phyloP scores from a whole-genome alignment of 495 filamentous ascomycete species.

The Hapsidospora chrysogenum region DNA sequence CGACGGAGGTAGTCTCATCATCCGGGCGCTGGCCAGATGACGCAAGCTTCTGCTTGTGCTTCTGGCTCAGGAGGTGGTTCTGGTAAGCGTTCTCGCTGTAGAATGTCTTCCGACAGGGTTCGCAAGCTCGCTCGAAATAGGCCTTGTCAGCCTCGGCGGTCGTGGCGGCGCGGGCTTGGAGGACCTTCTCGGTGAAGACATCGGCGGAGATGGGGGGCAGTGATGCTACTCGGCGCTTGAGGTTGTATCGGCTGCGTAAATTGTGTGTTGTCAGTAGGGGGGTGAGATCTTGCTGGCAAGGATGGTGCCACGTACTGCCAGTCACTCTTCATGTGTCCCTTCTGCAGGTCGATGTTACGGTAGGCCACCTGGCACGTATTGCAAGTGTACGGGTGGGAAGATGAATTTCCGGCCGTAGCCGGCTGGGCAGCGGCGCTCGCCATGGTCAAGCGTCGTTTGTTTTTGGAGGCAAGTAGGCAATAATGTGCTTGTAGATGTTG shows the following conservation, averaged over 20 bases:
- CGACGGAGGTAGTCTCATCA: constrained; percentile 68
- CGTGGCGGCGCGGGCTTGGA: constrained; percentile 75
- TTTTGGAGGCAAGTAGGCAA: no score
- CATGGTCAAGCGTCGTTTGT: no score
- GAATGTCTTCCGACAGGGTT: constrained; percentile 77
- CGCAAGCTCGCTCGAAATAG: constrained; percentile 69
- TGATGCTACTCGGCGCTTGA: constrained; percentile 86
- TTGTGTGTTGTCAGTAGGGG: not conserved
- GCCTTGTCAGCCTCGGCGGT: constrained; percentile 76
- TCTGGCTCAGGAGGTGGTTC: constrained; percentile 84
- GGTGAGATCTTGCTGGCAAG: no score
- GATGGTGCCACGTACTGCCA: constrained; percentile 80
- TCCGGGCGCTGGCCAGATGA: constrained; percentile 18
- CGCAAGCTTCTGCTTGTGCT: constrained; percentile 58
- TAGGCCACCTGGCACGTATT: constrained; percentile 97
- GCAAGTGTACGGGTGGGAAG: constrained; percentile 83
- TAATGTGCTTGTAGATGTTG: no score
- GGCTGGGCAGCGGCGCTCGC: constrained; percentile 23
- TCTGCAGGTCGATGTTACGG: constrained; percentile 80
- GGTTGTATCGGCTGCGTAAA: constrained; percentile 70
- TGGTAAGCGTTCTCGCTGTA: constrained; percentile 90
- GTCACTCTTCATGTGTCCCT: constrained; percentile 89
- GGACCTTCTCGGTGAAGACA: constrained; percentile 87
- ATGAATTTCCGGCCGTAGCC: constrained; percentile 15
- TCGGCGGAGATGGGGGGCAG: constrained; percentile 86